These are phyloP conservation scores for Purshia tridentata DNA, from an alignment of 306 rosid species.

Conservation along the genomic window DNA sequence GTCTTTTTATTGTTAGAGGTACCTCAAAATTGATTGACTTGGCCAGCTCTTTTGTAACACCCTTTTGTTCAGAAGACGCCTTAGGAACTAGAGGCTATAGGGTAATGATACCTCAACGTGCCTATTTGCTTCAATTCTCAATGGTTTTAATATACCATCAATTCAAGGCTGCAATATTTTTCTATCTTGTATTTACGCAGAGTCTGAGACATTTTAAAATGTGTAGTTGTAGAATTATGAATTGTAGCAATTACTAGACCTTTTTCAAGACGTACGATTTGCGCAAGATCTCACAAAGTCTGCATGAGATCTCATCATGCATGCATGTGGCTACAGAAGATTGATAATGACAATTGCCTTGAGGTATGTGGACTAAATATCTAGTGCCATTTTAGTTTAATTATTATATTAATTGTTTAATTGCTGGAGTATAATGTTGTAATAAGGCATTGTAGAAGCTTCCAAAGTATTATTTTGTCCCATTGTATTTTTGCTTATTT, in stretches of 20 bases:
- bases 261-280: conserved; percentile 55
- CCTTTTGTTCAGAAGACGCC: conserved; percentile 83
- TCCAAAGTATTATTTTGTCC: too few species aligned
- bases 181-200: neutral
- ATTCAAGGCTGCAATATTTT: neutral
- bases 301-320: conserved; percentile 72
- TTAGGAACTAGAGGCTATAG: conserved; percentile 50
- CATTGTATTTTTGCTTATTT: too few species aligned
- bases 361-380: conserved; percentile 54
- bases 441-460: too few species aligned
- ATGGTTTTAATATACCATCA: neutral
- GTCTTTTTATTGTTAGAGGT: conserved; percentile 45
- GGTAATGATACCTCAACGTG: conserved; percentile 39
- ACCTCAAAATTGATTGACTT: conserved; percentile 89
- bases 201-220: neutral
- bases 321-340: conserved; percentile 83
- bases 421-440: too few species aligned
- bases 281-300: conserved; percentile 63
- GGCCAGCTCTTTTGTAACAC: conserved; percentile 96
- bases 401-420: too few species aligned
- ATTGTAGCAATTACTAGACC: neutral
- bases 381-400: neutral
- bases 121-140: neutral
- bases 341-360: conserved; percentile 88
- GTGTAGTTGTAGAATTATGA: neutral